Conservation (phyloP, 23 red algal species). For the Chondrus crispus region DNA sequence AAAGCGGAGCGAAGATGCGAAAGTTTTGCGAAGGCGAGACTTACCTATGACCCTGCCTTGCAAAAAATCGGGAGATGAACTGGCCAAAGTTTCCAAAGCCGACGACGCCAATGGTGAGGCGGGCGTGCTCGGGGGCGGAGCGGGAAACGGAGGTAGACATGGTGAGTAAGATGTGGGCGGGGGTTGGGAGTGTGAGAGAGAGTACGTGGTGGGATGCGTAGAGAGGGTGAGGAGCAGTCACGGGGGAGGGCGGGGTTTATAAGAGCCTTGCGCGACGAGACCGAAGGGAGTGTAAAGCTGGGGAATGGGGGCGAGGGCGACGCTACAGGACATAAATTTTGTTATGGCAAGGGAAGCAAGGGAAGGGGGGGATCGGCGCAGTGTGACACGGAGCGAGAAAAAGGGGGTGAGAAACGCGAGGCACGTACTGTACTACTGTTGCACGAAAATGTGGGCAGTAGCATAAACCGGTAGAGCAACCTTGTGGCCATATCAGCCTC, state of each 20-base stretch:
- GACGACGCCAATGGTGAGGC: conserved; percentile 77
- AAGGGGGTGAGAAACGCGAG: not conserved
- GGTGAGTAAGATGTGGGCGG: not conserved
- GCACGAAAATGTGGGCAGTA: no score
- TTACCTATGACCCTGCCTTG: conserved; percentile 65
- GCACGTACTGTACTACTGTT: not conserved
- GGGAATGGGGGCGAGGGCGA: not conserved
- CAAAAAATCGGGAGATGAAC: conserved; percentile 85
- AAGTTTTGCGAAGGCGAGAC: not conserved
- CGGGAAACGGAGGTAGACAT: not conserved
- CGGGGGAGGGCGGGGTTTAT: not conserved
- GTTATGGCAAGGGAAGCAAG: not conserved
- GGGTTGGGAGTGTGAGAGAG: not conserved
- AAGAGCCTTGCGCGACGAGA: no score
- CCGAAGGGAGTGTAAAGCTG: not conserved
- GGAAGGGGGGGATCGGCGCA: not conserved
- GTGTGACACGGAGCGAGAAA: not conserved
- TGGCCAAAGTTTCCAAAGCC: conserved; percentile 99
- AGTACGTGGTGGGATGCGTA: not conserved
- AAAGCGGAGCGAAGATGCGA: not conserved
- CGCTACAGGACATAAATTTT: not conserved
- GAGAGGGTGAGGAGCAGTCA: not conserved
- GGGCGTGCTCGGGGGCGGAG: not conserved
- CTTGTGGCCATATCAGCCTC: no score
- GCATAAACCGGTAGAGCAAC: no score